Evolutionary conservation across 1,284 basidiomycete species (phyloP).

Genomic region (Fomitopsis schrenkii): DNA sequence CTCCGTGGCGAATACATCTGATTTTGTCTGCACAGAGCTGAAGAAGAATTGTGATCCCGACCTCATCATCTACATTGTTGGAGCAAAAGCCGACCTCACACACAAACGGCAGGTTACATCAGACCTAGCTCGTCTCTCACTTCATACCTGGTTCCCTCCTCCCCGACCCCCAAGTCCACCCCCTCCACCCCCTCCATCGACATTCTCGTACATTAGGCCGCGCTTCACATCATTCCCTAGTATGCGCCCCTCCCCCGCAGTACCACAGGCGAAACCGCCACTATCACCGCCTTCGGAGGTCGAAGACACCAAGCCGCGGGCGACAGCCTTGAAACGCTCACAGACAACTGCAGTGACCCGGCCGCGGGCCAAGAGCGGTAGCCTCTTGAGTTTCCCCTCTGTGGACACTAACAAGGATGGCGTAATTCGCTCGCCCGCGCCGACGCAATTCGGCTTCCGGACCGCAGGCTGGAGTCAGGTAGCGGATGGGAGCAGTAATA

Average conservation of each 20-base stretch:
- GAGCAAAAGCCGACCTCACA: constrained; percentile 82
- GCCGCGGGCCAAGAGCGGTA: constrained; percentile 28
- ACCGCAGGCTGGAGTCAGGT: constrained; percentile 50
- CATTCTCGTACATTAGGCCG: constrained; percentile 80
- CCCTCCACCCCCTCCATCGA: constrained; percentile 56
- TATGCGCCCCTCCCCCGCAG: constrained; percentile 45
- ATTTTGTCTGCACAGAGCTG: constrained; percentile 52
- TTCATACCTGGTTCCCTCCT: constrained; percentile 82
- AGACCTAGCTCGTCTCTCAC: constrained; percentile 75
- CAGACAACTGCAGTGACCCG: constrained; percentile 28
- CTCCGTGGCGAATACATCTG: background rate
- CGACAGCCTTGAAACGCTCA: constrained; percentile 28
- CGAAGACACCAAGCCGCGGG: constrained; percentile 24
- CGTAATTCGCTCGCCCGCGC: constrained; percentile 25
- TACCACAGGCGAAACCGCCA: constrained; percentile 18
- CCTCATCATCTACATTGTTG: constrained; percentile 89
- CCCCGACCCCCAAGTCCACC: constrained; percentile 63
- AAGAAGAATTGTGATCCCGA: constrained; percentile 84
- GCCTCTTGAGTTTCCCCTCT: constrained; percentile 23
- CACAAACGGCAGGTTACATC: constrained; percentile 69
- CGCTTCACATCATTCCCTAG: constrained; percentile 80
- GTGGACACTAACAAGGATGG: constrained; percentile 25
- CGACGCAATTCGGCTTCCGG: constrained; percentile 49
- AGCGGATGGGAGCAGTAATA: constrained; percentile 58
- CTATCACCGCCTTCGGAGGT: constrained; percentile 22